phyloP scores from a whole-genome alignment of 208 protist species.

The Trypanosoma brucei region DNA sequence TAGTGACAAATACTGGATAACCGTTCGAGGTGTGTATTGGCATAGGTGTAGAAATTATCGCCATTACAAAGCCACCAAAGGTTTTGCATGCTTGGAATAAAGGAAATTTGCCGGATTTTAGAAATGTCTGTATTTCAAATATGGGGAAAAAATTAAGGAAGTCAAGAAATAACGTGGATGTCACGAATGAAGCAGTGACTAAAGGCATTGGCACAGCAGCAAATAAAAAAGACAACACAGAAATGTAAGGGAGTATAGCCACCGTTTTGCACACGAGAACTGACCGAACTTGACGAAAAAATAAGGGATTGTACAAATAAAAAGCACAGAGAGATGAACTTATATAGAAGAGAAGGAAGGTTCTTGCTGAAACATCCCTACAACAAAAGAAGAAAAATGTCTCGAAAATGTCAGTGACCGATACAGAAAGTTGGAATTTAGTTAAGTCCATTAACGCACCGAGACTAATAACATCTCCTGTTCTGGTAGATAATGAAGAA shows the following conservation, averaged over 20 bases:
- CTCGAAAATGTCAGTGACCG: background rate
- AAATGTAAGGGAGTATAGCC: background rate
- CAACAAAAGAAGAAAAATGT: background rate
- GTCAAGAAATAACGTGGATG: background rate
- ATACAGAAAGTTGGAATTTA: slow-evolving; percentile 2
- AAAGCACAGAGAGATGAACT: background rate
- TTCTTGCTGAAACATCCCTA: slow-evolving; percentile 4
- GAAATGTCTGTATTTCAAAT: background rate
- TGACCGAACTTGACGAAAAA: slow-evolving; percentile 7
- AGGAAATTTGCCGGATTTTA: slow-evolving; percentile 4
- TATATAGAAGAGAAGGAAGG: slow-evolving; percentile 1
- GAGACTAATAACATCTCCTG: background rate
- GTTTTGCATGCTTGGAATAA: slow-evolving; percentile 7
- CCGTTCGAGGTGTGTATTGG: slow-evolving; percentile 2
- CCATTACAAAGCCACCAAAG: background rate
- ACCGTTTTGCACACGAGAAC: slow-evolving; percentile 22
- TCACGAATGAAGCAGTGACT: background rate
- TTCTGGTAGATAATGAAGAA: background rate
- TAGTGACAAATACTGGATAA: slow-evolving; percentile 8
- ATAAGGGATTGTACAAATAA: background rate
- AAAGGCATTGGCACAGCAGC: background rate
- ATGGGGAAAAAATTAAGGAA: background rate
- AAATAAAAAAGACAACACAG: background rate
- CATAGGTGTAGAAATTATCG: background rate
- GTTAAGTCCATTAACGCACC: slow-evolving; percentile 7